A percentile compares a stretch with the other conserved stretches of the same genome.
phyloP scores from a whole-genome alignment of 176 grass and related monocot species.

The Melocanna baccifera region DNA sequence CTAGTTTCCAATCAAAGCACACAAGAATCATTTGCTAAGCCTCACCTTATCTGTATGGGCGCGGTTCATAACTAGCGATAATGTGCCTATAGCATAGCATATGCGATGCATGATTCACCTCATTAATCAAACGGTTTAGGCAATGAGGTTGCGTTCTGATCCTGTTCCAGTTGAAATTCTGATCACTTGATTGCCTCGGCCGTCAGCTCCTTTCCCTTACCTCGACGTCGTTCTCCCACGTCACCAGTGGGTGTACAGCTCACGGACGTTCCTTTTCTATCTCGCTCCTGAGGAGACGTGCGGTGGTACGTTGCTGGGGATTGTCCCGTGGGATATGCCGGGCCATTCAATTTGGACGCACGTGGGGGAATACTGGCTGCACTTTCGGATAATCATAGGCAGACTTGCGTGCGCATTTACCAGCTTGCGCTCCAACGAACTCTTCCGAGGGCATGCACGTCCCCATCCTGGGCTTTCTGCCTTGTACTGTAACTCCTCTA shows the following conservation, averaged over 20 bases:
- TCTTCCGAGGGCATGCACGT: not conserved
- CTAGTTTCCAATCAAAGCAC: not conserved
- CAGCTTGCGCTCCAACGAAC: constrained; percentile 19
- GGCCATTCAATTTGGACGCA: not conserved
- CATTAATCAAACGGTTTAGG: not conserved
- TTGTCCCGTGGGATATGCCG: constrained; percentile 15
- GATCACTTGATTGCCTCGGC: not conserved
- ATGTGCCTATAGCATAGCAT: no score
- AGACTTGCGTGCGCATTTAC: constrained; percentile 13
- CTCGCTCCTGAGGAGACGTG: constrained; percentile 27
- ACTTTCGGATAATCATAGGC: constrained; percentile 37
- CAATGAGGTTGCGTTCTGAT: not conserved
- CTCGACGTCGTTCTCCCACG: constrained; percentile 2
- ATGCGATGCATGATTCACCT: not conserved
- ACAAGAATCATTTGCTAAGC: not conserved
- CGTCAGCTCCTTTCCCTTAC: not conserved
- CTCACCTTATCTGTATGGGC: not conserved
- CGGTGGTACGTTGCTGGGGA: not conserved
- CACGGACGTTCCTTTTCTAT: not conserved
- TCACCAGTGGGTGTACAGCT: not conserved
- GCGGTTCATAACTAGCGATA: not conserved
- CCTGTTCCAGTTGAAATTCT: not conserved
- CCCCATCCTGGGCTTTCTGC: not conserved
- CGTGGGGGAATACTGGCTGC: constrained; percentile 32
- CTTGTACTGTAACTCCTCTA: not conserved